phyloP scores from a whole-genome alignment of 176 grass and related monocot species.

The Eragrostis nindensis region DNA sequence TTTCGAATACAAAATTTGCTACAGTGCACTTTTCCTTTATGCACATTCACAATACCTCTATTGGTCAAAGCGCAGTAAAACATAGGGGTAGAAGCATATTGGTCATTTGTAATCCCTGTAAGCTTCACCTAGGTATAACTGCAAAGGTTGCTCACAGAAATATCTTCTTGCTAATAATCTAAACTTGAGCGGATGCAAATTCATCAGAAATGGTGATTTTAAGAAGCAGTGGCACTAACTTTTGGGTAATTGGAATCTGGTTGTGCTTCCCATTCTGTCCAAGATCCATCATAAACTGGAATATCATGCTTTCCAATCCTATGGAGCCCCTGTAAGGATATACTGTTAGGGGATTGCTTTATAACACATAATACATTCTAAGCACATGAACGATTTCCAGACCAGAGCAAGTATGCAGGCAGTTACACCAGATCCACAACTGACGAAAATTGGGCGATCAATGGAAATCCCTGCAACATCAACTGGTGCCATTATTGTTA shows the following conservation, averaged over 20 bases:
- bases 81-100: neutral
- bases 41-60: neutral
- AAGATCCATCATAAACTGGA: conserved; percentile 91
- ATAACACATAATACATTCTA: neutral
- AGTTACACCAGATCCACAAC: conserved; percentile 73
- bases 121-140: neutral
- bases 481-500: conserved; percentile 7
- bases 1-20: neutral
- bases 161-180: conserved; percentile 4
- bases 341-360: conserved; percentile 25
- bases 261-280: conserved; percentile 84
- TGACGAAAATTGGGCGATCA: conserved; percentile 57
- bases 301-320: conserved; percentile 68
- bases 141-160: conserved; percentile 17
- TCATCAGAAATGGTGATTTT: conserved; percentile 23
- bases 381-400: conserved; percentile 17
- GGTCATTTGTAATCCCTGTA: neutral
- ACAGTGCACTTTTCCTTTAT: neutral
- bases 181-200: conserved; percentile 21
- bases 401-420: conserved; percentile 81
- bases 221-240: conserved; percentile 46
- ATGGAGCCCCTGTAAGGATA: conserved; percentile 64
- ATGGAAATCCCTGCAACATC: conserved; percentile 67
- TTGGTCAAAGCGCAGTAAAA: neutral
- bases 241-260: conserved; percentile 54